Percentiles rank a stretch among this genome's conserved stretches.
These are phyloP conservation scores for Didymella exigua DNA, from an alignment of 2,329 filamentous ascomycete species.

Conservation along the genomic window DNA sequence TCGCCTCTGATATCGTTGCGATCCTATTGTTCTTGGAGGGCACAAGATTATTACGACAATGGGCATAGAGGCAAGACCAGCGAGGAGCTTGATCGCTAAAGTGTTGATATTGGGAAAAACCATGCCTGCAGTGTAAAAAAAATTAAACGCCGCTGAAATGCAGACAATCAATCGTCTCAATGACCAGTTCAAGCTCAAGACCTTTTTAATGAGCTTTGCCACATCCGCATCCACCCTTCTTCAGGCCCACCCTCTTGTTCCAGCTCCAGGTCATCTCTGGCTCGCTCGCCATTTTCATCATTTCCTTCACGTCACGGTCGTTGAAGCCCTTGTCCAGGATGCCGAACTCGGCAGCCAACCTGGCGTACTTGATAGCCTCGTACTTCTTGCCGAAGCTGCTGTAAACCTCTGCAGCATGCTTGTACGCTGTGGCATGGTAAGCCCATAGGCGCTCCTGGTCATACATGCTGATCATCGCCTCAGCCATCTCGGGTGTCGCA, in stretches of 20 bases:
- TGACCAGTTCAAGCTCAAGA: not conserved
- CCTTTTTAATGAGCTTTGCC: conserved; percentile 25
- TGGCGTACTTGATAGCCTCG: conserved; percentile 40
- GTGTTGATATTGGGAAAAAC: not conserved
- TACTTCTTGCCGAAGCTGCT: conserved; percentile 42
- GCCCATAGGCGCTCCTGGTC: conserved; percentile 46
- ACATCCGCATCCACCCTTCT: conserved; percentile 28
- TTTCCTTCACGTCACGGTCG: conserved; percentile 34
- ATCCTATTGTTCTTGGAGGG: not conserved
- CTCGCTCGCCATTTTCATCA: conserved; percentile 35
- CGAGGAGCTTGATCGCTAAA: not conserved
- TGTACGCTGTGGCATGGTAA: conserved; percentile 47
- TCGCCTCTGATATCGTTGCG: not conserved
- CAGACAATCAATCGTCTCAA: not conserved
- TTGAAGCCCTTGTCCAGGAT: conserved; percentile 41
- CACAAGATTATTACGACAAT: not conserved
- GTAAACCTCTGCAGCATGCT: conserved; percentile 49
- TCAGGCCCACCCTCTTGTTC: conserved; percentile 38
- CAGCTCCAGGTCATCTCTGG: conserved; percentile 43
- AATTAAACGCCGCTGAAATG: conserved; percentile 1
- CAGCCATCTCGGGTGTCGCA: conserved; percentile 43
- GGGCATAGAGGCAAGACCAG: not conserved
- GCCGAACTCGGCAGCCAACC: conserved; percentile 31
- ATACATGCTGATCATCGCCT: conserved; percentile 46
- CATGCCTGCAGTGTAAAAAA: not conserved